Base-by-base conservation (phyloP, 176 grass and related monocot species). In the Ananas comosus region DNA sequence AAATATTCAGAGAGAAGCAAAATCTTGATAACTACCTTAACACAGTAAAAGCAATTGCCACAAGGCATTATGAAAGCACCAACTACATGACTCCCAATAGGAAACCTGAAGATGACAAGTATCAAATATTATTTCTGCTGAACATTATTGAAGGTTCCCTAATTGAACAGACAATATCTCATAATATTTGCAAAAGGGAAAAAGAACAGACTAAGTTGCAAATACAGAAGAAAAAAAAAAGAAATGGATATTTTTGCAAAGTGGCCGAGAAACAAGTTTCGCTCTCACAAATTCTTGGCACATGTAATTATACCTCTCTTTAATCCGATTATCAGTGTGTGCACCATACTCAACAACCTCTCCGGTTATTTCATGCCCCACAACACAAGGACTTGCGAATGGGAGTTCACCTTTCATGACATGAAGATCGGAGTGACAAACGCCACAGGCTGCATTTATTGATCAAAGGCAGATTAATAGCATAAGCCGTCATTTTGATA, bases 41-140 rank as follows among this genome's bases (percentile, higher is more conserved):
- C 87, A 81, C 94, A 97, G 77, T 90, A 85, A 75, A 92, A 90
- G 81, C 93, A 97, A 72, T 97, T 97, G 48, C 93, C 93, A 51
- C 93, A 97, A 50, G 93, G 93, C 93, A 97, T 97, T 85, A 97
- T 97, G 57, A 97, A 97, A 3, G 93, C 93, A 49, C 93, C 93
- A 21, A 97, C 93, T 16, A 97, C 93, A 67, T 92, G 93, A 68
- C 93, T 97, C 68, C 86, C 93, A 49, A 97, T 72, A 66, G 93
- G 93, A 57, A 97, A 90, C 77, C 93, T 97, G 65, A 64, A 79
- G 68, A 21, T 9, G 19, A 59, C 8, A 59, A 18, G 19, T 9
- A 9, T 59, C 11, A 21, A 18, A 59, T 59, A 17, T 59, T 19
- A 59, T 21, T 59, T 10, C 16, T 17, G 54, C 54, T 59, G 19